A percentile compares a stretch with the other conserved stretches of the same genome.
Conservation (phyloP, 192 early-diverging fungal species). For the Lunasporangiospora selenospora region DNA sequence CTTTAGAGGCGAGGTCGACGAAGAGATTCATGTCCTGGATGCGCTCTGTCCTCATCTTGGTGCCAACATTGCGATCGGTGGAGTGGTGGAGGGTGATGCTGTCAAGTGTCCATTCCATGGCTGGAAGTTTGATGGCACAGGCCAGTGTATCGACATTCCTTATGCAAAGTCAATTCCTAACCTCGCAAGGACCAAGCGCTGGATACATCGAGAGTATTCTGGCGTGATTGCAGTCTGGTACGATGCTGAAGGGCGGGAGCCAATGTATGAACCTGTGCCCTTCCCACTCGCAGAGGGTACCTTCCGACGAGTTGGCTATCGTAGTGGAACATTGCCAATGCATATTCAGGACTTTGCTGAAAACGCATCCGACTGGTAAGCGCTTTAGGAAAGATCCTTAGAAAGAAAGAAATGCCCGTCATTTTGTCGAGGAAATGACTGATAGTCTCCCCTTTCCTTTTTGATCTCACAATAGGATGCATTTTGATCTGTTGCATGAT, state of each 20-base stretch:
- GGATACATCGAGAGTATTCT: conserved; percentile 38
- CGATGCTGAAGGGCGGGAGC: conserved; percentile 38
- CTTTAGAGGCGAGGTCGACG: conserved; percentile 25
- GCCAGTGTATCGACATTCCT: conserved; percentile 39
- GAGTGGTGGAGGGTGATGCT: conserved; percentile 30
- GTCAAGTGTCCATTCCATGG: conserved; percentile 44
- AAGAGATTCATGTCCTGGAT: conserved; percentile 35
- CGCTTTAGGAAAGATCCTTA: not conserved
- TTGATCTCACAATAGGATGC: conserved; percentile 32
- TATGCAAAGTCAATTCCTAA: conserved; percentile 39
- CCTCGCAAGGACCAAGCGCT: conserved; percentile 33
- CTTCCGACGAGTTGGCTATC: conserved; percentile 26
- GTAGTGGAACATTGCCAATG: conserved; percentile 41
- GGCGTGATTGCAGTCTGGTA: conserved; percentile 38
- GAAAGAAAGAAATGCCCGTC: not conserved
- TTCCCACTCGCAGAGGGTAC: conserved; percentile 40
- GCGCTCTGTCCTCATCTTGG: conserved; percentile 46
- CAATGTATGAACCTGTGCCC: conserved; percentile 42
- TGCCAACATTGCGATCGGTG: conserved; percentile 43
- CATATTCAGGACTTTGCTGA: conserved; percentile 49
- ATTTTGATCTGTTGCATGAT: conserved; percentile 29
- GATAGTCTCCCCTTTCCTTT: not conserved
- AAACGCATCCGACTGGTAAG: conserved; percentile 42
- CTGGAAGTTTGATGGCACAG: conserved; percentile 40
- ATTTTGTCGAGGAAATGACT: too few species aligned